Evolutionary conservation across 495 filamentous ascomycete genomes (phyloP), one percentile per base, ranked within the genome.

Genomic region (Penicillium roqueforti): DNA sequence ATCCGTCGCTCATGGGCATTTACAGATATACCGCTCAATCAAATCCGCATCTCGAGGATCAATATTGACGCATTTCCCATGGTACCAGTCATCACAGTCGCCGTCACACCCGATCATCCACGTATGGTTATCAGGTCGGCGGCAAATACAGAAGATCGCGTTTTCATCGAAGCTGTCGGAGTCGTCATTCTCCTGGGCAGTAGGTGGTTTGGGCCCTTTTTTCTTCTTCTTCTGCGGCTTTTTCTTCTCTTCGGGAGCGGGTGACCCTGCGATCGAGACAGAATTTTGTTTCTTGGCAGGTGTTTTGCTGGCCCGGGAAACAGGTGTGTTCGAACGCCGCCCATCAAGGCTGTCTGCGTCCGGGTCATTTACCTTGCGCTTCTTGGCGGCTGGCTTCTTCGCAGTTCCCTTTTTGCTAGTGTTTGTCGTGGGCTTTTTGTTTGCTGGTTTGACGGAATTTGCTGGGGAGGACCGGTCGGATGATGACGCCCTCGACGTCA

Each of bases 71-170:
- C 86, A 89, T 41, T 78, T 79, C 23, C 83, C 83, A 62, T 89
- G 86, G 55, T 81, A 89, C 86, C 86, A 89, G 62, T 88, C 86
- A 25, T 88, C 82, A 55, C 86, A 89, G 6, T 73, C 80, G 13
- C 84, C 84, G 60, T 89, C 85, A 56, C 86, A 89, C 4, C 71
- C 83, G 58, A 89, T 86, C 86, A 89, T 89, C 81, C 84, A 87
- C 10, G 78, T 84, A 58, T 87, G 85, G 56, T 87, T 85, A 59
- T 89, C 86, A 14, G 83, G 83, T 53, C 78, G 78, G 42, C 85
- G 80, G 56, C 86, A 89, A 49, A 88, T 84, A 68, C 86, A 89
- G 64, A 83, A 89, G 13, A 85, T 29, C 34, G 76, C 73, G 31
- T 75, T 73, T 43, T 76, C 76, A 48, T 81, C 75, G 28, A 71